Percentiles rank a stretch among this genome's conserved stretches.
Evolutionary conservation across 768 basidiomycete species (phyloP).

Genomic region (Serendipita indica): DNA sequence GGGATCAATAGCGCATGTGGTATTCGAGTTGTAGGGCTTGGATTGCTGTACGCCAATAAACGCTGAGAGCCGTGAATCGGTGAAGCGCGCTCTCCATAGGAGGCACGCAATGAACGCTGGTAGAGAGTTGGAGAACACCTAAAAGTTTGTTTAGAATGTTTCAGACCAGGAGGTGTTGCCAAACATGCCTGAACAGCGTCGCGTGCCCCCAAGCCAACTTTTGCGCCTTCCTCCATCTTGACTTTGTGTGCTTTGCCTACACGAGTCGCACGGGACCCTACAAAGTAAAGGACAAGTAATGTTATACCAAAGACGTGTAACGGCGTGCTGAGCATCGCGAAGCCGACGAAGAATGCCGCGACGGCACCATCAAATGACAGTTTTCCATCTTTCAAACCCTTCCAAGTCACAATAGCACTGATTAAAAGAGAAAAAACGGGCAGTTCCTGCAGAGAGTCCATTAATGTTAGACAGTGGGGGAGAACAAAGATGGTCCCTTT

Average conservation of each 20-base stretch:
- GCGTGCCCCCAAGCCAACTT: conserved; percentile 60
- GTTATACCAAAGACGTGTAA: conserved; percentile 48
- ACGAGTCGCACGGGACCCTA: conserved; percentile 75
- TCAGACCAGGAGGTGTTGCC: background rate
- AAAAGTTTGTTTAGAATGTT: background rate
- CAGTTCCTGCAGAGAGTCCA: background rate
- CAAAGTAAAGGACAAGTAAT: conserved; percentile 63
- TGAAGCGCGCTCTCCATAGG: conserved; percentile 48
- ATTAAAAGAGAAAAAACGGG: background rate
- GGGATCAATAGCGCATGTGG: conserved; percentile 51
- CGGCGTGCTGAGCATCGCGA: conserved; percentile 52
- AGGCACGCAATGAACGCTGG: conserved; percentile 44
- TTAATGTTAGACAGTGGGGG: background rate
- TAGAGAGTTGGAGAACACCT: conserved; percentile 56
- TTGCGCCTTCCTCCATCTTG: conserved; percentile 59
- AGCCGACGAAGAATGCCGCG: conserved; percentile 65
- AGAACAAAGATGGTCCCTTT: background rate
- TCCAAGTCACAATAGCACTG: background rate
- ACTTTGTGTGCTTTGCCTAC: conserved; percentile 66
- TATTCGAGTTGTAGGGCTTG: conserved; percentile 25
- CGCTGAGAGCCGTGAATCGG: conserved; percentile 20
- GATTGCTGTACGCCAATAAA: background rate
- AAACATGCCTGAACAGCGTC: conserved; percentile 46
- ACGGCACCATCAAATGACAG: conserved; percentile 63
- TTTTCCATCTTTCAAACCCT: background rate